These are phyloP conservation scores for Lyophyllum atratum DNA, from an alignment of 768 basidiomycete species.

Conservation along the genomic window DNA sequence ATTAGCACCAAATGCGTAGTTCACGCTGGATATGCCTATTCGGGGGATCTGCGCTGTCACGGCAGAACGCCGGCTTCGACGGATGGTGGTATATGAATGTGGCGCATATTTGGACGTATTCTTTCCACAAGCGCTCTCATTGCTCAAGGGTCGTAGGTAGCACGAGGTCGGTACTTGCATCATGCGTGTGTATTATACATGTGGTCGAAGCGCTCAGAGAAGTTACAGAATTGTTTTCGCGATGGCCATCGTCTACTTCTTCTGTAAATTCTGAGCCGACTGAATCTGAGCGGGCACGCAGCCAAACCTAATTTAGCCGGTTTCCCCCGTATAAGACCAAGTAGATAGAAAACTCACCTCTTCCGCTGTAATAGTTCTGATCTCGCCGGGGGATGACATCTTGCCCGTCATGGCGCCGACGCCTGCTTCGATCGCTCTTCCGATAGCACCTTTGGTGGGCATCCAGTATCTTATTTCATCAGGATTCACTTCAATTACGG, in stretches of 20 bases:
- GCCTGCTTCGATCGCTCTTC: slow-evolving; percentile 62
- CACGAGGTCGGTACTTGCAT: not conserved
- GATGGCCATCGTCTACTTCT: slow-evolving; percentile 20
- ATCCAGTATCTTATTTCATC: slow-evolving; percentile 84
- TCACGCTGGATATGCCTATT: not conserved
- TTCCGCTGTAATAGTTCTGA: slow-evolving; percentile 68
- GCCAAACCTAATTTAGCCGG: not conserved
- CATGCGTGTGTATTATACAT: not conserved
- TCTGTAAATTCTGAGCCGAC: slow-evolving; percentile 39
- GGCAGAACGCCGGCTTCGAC: not conserved
- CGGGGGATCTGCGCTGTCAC: not conserved
- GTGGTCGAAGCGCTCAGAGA: not conserved
- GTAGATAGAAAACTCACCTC: slow-evolving; percentile 53
- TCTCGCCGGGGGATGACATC: slow-evolving; percentile 69
- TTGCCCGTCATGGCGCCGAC: slow-evolving; percentile 61
- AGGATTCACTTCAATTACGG: slow-evolving; percentile 77
- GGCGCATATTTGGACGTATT: not conserved
- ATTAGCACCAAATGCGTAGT: not conserved
- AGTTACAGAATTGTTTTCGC: not conserved
- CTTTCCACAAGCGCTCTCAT: not conserved
- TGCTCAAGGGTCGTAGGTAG: not conserved
- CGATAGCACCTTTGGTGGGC: slow-evolving; percentile 58
- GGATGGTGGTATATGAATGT: not conserved
- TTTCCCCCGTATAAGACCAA: not conserved
- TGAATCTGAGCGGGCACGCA: slow-evolving; percentile 36